Evolutionary conservation across 805 yeast genomes (phyloP).

Genomic region (Priceomyces carsonii): DNA sequence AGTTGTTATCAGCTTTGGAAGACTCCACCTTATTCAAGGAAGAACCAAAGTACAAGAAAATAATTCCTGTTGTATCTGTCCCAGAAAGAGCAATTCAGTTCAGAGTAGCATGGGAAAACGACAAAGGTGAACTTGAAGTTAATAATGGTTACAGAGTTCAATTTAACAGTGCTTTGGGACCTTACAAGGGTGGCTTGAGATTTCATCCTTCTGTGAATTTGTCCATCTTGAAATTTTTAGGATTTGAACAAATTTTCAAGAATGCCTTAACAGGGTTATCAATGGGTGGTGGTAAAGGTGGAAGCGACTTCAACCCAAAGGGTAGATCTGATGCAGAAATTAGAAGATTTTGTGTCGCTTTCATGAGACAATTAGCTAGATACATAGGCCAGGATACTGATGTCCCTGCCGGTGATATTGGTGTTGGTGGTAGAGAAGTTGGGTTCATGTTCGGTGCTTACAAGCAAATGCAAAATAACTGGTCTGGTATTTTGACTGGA

Average conservation of each 20-base stretch:
- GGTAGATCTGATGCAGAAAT: constrained; percentile 91
- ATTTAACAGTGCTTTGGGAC: constrained; percentile 97
- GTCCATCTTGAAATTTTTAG: constrained; percentile 92
- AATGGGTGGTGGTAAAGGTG: constrained; percentile 99
- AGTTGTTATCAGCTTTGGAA: constrained; percentile 82
- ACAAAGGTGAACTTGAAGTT: constrained; percentile 85
- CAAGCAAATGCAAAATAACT: constrained; percentile 85
- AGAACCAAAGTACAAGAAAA: constrained; percentile 88
- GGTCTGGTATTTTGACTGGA: constrained; percentile 98
- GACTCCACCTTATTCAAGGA: constrained; percentile 88
- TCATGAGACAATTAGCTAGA: constrained; percentile 93
- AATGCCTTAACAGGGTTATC: constrained; percentile 95
- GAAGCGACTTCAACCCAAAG: constrained; percentile 97
- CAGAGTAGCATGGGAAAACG: constrained; percentile 98
- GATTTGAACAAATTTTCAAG: constrained; percentile 98
- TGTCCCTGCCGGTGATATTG: constrained; percentile 99
- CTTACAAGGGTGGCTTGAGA: constrained; percentile 98
- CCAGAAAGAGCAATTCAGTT: constrained; percentile 97
- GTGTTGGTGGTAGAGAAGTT: constrained; percentile 95
- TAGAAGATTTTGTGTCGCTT: constrained; percentile 93
- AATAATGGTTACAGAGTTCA: constrained; percentile 98
- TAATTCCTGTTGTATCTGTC: constrained; percentile 84
- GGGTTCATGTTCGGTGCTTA: constrained; percentile 97
- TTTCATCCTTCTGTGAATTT: constrained; percentile 97
- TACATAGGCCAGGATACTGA: constrained; percentile 97